A percentile compares a stretch with the other conserved stretches of the same genome.
Evolutionary conservation across 495 filamentous ascomycete species (phyloP).

Genomic region (Penicillium canariense): DNA sequence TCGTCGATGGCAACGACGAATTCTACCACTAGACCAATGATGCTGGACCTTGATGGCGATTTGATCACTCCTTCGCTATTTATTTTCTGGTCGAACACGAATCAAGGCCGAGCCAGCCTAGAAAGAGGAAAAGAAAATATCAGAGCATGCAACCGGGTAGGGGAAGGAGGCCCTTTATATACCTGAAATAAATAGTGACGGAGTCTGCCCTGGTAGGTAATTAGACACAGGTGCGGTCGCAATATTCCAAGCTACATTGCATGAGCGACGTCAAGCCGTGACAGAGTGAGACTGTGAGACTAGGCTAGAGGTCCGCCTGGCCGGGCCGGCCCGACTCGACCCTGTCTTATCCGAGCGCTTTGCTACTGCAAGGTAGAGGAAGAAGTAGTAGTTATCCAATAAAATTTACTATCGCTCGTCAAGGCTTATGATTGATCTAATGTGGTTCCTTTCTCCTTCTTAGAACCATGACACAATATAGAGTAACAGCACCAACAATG

Average conservation of each 20-base stretch:
- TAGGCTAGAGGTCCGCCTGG: conserved; percentile 7
- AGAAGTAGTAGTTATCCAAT: too few species aligned
- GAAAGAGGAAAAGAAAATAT: conserved; percentile 9
- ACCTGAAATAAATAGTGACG: not conserved
- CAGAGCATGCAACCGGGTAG: conserved; percentile 5
- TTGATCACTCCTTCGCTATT: not conserved
- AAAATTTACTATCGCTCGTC: too few species aligned
- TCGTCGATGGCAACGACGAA: conserved; percentile 60
- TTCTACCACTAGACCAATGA: conserved; percentile 61
- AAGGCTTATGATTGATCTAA: too few species aligned
- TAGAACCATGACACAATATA: too few species aligned
- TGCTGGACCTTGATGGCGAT: conserved; percentile 24
- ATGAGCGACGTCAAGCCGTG: not conserved
- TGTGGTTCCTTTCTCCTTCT: too few species aligned
- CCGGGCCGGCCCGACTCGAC: too few species aligned
- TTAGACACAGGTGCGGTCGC: not conserved
- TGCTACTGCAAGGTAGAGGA: too few species aligned
- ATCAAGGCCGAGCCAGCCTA: not conserved
- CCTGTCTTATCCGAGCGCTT: too few species aligned
- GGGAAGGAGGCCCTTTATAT: conserved; percentile 10
- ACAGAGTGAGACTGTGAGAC: not conserved
- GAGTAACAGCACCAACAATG: too few species aligned
- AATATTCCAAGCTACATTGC: not conserved
- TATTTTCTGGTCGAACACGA: too few species aligned
- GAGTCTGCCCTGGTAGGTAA: not conserved